phyloP scores from a whole-genome alignment of 2,329 filamentous ascomycete genomes.

The Coniochaeta sp. region DNA sequence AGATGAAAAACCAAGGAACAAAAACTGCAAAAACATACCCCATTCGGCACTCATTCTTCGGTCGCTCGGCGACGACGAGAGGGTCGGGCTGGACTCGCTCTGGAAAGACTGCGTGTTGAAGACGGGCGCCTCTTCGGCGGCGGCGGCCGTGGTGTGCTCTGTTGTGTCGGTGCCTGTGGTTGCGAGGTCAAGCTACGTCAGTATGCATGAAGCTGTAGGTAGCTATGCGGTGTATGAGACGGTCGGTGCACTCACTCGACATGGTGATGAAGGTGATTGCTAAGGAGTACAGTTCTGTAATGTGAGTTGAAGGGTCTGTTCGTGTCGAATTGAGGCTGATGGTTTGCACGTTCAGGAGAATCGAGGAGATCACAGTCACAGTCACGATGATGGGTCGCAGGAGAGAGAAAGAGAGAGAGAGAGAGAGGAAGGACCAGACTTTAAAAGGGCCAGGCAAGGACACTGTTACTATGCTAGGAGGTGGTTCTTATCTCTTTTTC shows the following conservation, averaged over 20 bases:
- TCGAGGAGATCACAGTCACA: too few species aligned
- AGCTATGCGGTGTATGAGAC: neutral
- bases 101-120: neutral
- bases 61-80: constrained; percentile 2
- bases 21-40: constrained; percentile 10
- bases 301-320: neutral
- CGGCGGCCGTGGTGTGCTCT: neutral
- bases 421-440: neutral
- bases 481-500: neutral
- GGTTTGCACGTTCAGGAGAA: too few species aligned
- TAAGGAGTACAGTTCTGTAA: neutral
- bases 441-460: neutral
- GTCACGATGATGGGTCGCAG: neutral
- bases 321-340: neutral
- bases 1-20: neutral
- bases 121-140: neutral
- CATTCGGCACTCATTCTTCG: constrained; percentile 15
- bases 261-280: neutral
- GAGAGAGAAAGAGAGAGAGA: neutral
- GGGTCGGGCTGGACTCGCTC: neutral
- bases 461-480: neutral
- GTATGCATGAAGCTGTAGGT: neutral
- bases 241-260: neutral
- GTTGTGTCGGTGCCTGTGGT: neutral
- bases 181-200: neutral